Base-by-base conservation (phyloP, 305 asterid species). In the Plantago lanceolata region DNA sequence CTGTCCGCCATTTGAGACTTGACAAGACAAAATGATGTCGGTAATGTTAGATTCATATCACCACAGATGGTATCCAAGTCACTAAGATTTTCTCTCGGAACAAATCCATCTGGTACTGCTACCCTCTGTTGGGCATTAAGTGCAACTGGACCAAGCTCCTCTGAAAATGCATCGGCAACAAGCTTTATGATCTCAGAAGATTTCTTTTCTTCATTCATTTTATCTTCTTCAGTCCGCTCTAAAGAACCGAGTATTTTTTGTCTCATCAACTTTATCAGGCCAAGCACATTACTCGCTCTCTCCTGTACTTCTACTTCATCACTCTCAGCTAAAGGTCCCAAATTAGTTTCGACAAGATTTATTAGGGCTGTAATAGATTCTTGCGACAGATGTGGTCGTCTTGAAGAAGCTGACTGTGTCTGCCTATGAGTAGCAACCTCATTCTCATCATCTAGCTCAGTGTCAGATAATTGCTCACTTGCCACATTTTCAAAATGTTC, bases 81-180 rank as follows among this genome's bases (percentile, higher is more conserved):
- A 62, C 75, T 57, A 48, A 93, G 95, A 78, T 82, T 83, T 59
- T 84, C 94, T 60, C 81, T 84, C 48, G 87, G 87, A 55, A 71
- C 82, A 67, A 87, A 77, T 51, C 92, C 96, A 73, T 75, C 88
- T 5, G 98, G 98, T 48, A 87, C 24, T 45, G 84, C 81, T 50
- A 93, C 89, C 82, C 82, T 87, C 67, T 78, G 92, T 67, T 93
- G 98, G 64, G 98, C 84, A 81, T 72, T 81, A 52, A 68, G 55
- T 53, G 96, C 75, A 75, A 89, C 85, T 29, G 98, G 98, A 78
- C 95, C 98, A 26, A 93, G 90, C 68, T 87, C 96, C 75, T 93
- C 96, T 0, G 86, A 78, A 61, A 90, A 85, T 26, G 89, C 81
- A 63, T 73, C 79, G 48, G 71, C 74, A 48, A 83, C 66, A 72